Evolutionary conservation across 768 basidiomycete genomes (phyloP), one percentile per base, ranked within the genome.

Genomic region (Epithele typhae): DNA sequence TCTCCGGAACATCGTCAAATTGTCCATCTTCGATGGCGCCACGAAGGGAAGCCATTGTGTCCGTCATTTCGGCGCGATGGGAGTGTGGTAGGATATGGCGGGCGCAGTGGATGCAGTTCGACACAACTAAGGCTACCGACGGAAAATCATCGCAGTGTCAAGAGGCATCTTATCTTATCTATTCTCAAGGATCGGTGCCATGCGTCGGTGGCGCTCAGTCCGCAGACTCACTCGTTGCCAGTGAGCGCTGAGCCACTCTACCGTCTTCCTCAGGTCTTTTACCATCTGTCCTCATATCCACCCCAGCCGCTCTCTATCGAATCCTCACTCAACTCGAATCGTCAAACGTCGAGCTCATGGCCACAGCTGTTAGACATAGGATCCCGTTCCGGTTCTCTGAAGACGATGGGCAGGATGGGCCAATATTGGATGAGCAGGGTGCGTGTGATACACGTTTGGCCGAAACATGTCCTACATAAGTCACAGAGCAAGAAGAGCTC

Each of bases 1-100:
- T 64, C 17, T 73, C 75, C 14, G 68, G 64, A 0, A 79, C 77
- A 60, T 84, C 81, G 53, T 84, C 81, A 51, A 86, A 82, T 54
- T 83, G 84, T 15, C 80, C 79, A 21, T 63, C 64, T 40, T 67
- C 75, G 43, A 73, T 54, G 17, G 60, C 44, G 32, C 47, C 33
- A 24, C 30, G 27, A 3, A 5, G 8, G 5, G 32, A 2, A 24
- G 14, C 3, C 10, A 32, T 32, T 9, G 15, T 15, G 15, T 15
- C 30, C 9, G 30, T 18, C 19, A 39, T 21, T 11, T 24, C n/a
- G 12, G 15, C 5, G 38, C 6, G 19, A 39, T 14, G 24, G 22
- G 38, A 41, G 6, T 17, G 15, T 10, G 23, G 25, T n/a, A 17
- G 19, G 10, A 12, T 14, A 21, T 14, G 22, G 11, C 37, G 22